Evolutionary conservation across 2,329 filamentous ascomycete genomes (phyloP).

Genomic region (Epichloe uncinata): DNA sequence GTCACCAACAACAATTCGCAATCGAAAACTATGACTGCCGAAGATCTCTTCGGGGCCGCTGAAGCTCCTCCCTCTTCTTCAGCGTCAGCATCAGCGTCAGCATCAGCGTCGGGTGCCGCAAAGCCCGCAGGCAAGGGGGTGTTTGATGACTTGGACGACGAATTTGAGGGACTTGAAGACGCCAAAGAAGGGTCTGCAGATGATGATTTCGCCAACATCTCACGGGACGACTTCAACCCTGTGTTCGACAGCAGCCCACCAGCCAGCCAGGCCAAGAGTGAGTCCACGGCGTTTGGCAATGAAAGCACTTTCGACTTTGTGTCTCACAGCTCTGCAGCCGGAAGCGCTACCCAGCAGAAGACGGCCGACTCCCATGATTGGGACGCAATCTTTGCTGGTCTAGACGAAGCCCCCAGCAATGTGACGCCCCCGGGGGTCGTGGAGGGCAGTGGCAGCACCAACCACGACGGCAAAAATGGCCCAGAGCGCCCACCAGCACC

Average conservation of each 20-base stretch:
- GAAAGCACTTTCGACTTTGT: slow-evolving; percentile 49
- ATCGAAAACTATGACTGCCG: slow-evolving; percentile 18
- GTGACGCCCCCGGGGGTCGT: slow-evolving; percentile 12
- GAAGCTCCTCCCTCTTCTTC: background rate
- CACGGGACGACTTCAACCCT: slow-evolving; percentile 66
- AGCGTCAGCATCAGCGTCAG: background rate
- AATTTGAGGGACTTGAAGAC: slow-evolving; percentile 73
- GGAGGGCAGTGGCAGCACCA: background rate
- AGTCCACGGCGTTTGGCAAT: slow-evolving; percentile 36
- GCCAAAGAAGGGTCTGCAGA: slow-evolving; percentile 70
- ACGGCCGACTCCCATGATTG: slow-evolving; percentile 59
- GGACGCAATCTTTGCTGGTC: slow-evolving; percentile 83
- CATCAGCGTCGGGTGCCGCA: slow-evolving; percentile 9
- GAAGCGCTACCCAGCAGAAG: slow-evolving; percentile 25
- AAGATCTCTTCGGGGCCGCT: slow-evolving; percentile 30
- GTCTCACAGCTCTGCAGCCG: slow-evolving; percentile 21
- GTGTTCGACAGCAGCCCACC: slow-evolving; percentile 62
- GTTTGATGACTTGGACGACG: slow-evolving; percentile 66
- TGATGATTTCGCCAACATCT: slow-evolving; percentile 67
- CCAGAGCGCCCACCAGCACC: slow-evolving; percentile 15
- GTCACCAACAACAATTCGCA: slow-evolving; percentile 15
- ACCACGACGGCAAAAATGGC: slow-evolving; percentile 8
- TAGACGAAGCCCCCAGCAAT: slow-evolving; percentile 44
- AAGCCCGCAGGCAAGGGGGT: slow-evolving; percentile 31
- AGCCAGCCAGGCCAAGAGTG: slow-evolving; percentile 39